A percentile compares a stretch with the other conserved stretches of the same genome.
Evolutionary conservation across 2,329 filamentous ascomycete genomes (phyloP).

Genomic region (Aspergillus unguis): DNA sequence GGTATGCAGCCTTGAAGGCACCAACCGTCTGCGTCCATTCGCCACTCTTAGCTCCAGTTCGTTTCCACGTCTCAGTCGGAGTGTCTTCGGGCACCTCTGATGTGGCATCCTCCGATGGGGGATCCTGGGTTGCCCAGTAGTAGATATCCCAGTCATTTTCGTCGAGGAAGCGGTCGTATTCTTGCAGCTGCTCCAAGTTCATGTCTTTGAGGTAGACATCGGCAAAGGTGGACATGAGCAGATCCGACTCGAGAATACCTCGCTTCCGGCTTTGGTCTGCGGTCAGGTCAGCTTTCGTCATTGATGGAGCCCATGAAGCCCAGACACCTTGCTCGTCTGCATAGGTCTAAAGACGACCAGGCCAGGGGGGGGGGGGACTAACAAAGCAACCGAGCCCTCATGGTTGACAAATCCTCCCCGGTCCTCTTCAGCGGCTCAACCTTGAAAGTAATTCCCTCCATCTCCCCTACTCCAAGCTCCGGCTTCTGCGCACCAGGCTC

Average conservation of each 20-base stretch:
- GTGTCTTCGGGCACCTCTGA: constrained; percentile 34
- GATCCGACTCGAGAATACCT: constrained; percentile 91
- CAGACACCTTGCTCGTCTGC: neutral
- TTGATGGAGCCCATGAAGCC: neutral
- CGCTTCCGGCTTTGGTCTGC: constrained; percentile 95
- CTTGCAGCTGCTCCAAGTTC: constrained; percentile 66
- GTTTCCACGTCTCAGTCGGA: constrained; percentile 48
- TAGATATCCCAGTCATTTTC: constrained; percentile 99
- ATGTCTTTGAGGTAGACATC: constrained; percentile 72
- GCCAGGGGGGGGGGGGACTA: constrained; percentile 16
- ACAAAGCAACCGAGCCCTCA: constrained; percentile 78
- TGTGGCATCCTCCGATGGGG: constrained; percentile 49
- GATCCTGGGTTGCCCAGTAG: constrained; percentile 95
- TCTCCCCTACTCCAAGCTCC: constrained; percentile 79
- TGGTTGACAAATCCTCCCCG: constrained; percentile 81
- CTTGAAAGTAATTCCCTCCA: constrained; percentile 80
- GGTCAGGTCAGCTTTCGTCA: neutral
- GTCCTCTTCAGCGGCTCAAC: constrained; percentile 83
- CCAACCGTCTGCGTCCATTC: constrained; percentile 98
- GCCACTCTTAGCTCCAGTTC: constrained; percentile 56
- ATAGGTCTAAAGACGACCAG: no score
- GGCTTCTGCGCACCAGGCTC: constrained; percentile 50
- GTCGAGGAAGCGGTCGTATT: constrained; percentile 92
- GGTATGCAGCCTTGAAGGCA: constrained; percentile 88
- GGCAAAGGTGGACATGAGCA: constrained; percentile 94